Percentiles rank a stretch among this genome's conserved stretches.
Conservation (phyloP, 257 asterid species). For the Plantago major region DNA sequence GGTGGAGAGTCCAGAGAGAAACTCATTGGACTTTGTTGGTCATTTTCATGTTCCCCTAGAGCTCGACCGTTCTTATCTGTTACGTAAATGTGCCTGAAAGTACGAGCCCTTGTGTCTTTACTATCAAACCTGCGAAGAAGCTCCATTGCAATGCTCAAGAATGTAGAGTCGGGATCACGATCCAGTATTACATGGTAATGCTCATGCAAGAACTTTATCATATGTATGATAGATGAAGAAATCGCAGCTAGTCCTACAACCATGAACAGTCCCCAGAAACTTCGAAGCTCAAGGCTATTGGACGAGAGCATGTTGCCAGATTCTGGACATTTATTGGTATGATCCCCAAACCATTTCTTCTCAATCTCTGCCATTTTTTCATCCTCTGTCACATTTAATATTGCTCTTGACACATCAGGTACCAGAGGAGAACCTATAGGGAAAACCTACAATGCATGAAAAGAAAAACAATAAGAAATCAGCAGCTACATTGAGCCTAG, state of each 20-base stretch:
- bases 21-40: too few species aligned
- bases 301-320: constrained; percentile 18
- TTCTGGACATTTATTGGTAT: constrained; percentile 15
- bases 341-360: constrained; percentile 25
- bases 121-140: constrained; percentile 20
- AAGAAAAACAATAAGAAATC: background rate
- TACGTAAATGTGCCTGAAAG: constrained; percentile 15
- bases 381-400: constrained; percentile 33
- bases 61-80: too few species aligned
- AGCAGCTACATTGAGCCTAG: background rate
- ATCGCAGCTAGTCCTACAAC: constrained; percentile 28
- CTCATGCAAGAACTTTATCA: constrained; percentile 28
- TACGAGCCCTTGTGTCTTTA: constrained; percentile 27
- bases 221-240: constrained; percentile 18
- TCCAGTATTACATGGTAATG: constrained; percentile 20
- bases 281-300: constrained; percentile 36
- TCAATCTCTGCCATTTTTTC: constrained; percentile 26
- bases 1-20: too few species aligned
- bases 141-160: constrained; percentile 4
- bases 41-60: too few species aligned
- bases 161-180: constrained; percentile 16
- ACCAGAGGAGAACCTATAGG: constrained; percentile 44
- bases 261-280: constrained; percentile 55
- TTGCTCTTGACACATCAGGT: constrained; percentile 41
- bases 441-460: constrained; percentile 30